A percentile compares a stretch with the other conserved stretches of the same genome.
These are phyloP conservation scores for Neofusicoccum cordaticola DNA, from an alignment of 2,329 filamentous ascomycete species.

Conservation along the genomic window DNA sequence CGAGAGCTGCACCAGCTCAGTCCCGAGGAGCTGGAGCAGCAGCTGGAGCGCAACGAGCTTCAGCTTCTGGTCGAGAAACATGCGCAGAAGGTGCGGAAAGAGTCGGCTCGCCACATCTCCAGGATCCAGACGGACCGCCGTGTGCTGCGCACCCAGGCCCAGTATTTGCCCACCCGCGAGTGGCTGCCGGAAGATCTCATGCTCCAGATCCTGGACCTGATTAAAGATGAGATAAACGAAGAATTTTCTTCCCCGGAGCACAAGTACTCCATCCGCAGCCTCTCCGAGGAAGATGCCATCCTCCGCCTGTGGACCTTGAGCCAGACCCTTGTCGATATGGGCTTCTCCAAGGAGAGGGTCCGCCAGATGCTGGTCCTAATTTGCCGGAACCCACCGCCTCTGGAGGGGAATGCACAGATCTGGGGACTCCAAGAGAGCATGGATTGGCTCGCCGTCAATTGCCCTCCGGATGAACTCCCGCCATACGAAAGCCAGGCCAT, in stretches of 20 bases:
- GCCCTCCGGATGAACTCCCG: constrained; percentile 65
- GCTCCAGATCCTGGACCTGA: constrained; percentile 72
- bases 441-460: constrained; percentile 85
- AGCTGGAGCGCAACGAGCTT: constrained; percentile 86
- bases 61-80: constrained; percentile 85
- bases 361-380: constrained; percentile 64
- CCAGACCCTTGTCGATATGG: constrained; percentile 65
- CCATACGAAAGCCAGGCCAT: constrained; percentile 56
- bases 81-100: constrained; percentile 72
- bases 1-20: constrained; percentile 57
- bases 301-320: constrained; percentile 82
- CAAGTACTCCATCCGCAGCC: constrained; percentile 38
- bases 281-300: constrained; percentile 73
- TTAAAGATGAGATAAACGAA: constrained; percentile 60
- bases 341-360: constrained; percentile 64
- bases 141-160: constrained; percentile 74
- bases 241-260: constrained; percentile 13
- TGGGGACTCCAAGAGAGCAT: constrained; percentile 87
- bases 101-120: constrained; percentile 71
- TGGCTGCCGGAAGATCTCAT: constrained; percentile 81
- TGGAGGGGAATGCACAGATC: constrained; percentile 56
- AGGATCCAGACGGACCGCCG: constrained; percentile 84
- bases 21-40: constrained; percentile 84
- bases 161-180: constrained; percentile 66
- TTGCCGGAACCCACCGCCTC: constrained; percentile 59